Percentiles rank a stretch among this genome's conserved stretches.
These are phyloP conservation scores for Beauveria rudraprayagi DNA, from an alignment of 2,329 filamentous ascomycete genomes.

Conservation along the genomic window DNA sequence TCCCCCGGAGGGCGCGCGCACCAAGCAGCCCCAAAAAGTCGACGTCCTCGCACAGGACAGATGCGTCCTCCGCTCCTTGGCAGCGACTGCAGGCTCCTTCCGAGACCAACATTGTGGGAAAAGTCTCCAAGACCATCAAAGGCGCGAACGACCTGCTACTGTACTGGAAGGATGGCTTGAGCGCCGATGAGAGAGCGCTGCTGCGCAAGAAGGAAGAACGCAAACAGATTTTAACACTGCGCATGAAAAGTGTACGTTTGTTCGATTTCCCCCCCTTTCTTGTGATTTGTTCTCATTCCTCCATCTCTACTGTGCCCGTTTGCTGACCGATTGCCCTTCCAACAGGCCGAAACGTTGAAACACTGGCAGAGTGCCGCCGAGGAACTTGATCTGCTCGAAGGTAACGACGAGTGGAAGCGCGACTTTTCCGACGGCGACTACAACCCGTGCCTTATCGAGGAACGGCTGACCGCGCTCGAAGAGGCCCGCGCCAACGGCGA, in stretches of 20 bases:
- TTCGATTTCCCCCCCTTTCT: neutral
- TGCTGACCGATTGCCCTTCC: neutral
- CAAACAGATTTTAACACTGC: slow-evolving; percentile 54
- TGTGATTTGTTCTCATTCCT: no score
- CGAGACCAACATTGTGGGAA: neutral
- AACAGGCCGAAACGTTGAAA: slow-evolving; percentile 56
- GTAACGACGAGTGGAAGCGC: slow-evolving; percentile 73
- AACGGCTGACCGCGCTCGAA: slow-evolving; percentile 65
- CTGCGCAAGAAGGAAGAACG: slow-evolving; percentile 44
- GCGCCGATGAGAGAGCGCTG: slow-evolving; percentile 40
- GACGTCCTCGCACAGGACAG: neutral
- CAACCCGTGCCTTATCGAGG: slow-evolving; percentile 59
- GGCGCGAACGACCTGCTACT: slow-evolving; percentile 33
- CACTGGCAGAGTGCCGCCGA: slow-evolving; percentile 71
- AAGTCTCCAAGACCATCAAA: slow-evolving; percentile 26
- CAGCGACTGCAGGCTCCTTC: neutral
- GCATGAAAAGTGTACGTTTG: slow-evolving; percentile 57
- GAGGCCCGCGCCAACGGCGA: slow-evolving; percentile 65
- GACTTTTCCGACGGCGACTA: slow-evolving; percentile 58
- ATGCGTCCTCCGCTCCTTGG: neutral
- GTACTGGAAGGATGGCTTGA: slow-evolving; percentile 46
- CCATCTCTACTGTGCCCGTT: no score
- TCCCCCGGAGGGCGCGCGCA: slow-evolving; percentile 8
- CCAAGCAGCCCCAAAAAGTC: slow-evolving; percentile 4
- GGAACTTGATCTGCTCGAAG: slow-evolving; percentile 71